These are phyloP conservation scores for Hypoxylon lenormandii DNA, from an alignment of 495 filamentous ascomycete species.

Conservation along the genomic window DNA sequence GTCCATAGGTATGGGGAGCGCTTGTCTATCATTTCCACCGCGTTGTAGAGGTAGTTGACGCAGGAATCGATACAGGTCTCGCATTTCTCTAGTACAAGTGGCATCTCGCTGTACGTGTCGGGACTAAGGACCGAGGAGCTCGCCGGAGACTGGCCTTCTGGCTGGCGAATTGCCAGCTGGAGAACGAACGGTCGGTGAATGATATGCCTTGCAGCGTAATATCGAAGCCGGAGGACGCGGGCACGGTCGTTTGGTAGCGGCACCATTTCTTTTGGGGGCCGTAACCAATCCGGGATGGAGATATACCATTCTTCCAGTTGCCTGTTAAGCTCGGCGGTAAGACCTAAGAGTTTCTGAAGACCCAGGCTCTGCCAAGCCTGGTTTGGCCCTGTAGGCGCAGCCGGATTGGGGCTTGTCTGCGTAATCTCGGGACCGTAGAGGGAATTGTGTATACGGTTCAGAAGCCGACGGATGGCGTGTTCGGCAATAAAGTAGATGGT, in stretches of 20 bases:
- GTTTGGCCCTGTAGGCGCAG: constrained; percentile 38
- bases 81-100: constrained; percentile 48
- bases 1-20: constrained; percentile 53
- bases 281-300: constrained; percentile 53
- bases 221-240: constrained; percentile 52
- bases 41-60: constrained; percentile 51
- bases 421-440: constrained; percentile 51
- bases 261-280: constrained; percentile 46
- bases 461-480: constrained; percentile 52
- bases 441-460: constrained; percentile 56
- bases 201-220: constrained; percentile 53
- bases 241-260: constrained; percentile 48
- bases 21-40: constrained; percentile 49
- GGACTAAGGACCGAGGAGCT: constrained; percentile 38
- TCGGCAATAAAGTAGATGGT: constrained; percentile 54
- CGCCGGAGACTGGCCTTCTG: constrained; percentile 42
- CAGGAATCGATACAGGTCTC: constrained; percentile 52
- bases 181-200: constrained; percentile 55
- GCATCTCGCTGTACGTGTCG: constrained; percentile 40
- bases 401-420: constrained; percentile 25
- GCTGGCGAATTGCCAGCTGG: constrained; percentile 44
- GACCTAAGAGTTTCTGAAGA: constrained; percentile 48
- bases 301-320: constrained; percentile 56
- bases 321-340: constrained; percentile 52
- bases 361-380: constrained; percentile 49